Evolutionary conservation across 2,329 filamentous ascomycete species (phyloP).

Genomic region (Aspergillus sp.): DNA sequence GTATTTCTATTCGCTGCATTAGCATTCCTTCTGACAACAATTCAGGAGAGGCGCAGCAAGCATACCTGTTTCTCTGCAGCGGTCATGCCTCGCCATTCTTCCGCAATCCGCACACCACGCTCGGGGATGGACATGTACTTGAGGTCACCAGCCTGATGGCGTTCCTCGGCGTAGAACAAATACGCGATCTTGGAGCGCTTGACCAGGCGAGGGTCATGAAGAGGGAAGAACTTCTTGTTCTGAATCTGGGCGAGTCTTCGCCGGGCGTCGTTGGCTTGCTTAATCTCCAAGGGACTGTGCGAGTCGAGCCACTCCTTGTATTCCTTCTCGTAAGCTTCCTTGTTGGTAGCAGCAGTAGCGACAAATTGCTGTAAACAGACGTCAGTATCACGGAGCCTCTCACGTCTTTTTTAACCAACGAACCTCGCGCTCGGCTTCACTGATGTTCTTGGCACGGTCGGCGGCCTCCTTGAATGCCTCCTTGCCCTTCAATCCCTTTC

Average conservation of each 20-base stretch:
- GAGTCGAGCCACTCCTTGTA: slow-evolving; percentile 58
- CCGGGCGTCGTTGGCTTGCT: slow-evolving; percentile 61
- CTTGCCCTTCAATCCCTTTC: background rate
- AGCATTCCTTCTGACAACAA: background rate
- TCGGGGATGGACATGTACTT: slow-evolving; percentile 49
- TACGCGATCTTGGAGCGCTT: slow-evolving; percentile 48
- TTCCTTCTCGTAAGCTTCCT: slow-evolving; percentile 44
- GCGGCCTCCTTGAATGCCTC: slow-evolving; percentile 25
- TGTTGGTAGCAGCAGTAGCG: slow-evolving; percentile 52
- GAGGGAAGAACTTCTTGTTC: slow-evolving; percentile 24
- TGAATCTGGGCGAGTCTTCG: slow-evolving; percentile 30
- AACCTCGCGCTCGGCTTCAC: slow-evolving; percentile 28
- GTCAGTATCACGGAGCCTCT: slow-evolving; percentile 10
- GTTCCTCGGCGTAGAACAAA: slow-evolving; percentile 49
- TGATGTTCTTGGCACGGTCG: slow-evolving; percentile 19
- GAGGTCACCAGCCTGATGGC: slow-evolving; percentile 53
- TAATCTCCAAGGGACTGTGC: slow-evolving; percentile 60
- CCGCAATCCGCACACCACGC: slow-evolving; percentile 12
- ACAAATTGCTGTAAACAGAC: slow-evolving; percentile 53
- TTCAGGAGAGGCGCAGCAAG: background rate
- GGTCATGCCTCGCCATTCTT: slow-evolving; percentile 32
- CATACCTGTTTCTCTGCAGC: slow-evolving; percentile 42
- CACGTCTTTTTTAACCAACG: background rate
- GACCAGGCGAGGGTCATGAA: slow-evolving; percentile 58
- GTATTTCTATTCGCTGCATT: slow-evolving; percentile 31